These are phyloP conservation scores for Ophiocordyceps camponoti-saundersi DNA, from an alignment of 2,329 filamentous ascomycete genomes.

Conservation along the genomic window DNA sequence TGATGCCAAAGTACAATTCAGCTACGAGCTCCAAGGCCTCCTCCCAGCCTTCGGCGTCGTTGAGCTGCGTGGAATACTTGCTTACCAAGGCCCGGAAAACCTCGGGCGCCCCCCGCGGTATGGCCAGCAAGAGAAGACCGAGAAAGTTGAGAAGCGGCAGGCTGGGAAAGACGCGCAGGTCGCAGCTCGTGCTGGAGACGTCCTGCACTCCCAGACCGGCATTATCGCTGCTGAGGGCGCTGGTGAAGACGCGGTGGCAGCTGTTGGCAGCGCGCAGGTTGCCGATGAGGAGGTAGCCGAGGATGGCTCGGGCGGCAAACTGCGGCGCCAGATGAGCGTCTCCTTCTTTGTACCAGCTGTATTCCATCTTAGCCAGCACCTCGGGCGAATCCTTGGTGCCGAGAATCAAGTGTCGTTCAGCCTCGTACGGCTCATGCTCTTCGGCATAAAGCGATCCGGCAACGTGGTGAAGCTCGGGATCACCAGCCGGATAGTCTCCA, in stretches of 20 bases:
- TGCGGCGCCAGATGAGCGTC: slow-evolving; percentile 74
- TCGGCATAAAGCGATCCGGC: slow-evolving; percentile 78
- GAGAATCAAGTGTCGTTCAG: slow-evolving; percentile 74
- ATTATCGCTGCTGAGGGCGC: slow-evolving; percentile 20
- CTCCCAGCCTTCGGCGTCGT: slow-evolving; percentile 62
- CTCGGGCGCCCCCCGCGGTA: slow-evolving; percentile 64
- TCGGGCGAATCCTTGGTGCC: slow-evolving; percentile 81
- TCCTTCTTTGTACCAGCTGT: slow-evolving; percentile 83
- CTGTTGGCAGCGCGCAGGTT: slow-evolving; percentile 83
- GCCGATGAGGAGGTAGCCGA: slow-evolving; percentile 80
- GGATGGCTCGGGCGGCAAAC: slow-evolving; percentile 71
- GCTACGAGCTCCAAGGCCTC: slow-evolving; percentile 74
- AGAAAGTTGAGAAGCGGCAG: slow-evolving; percentile 94
- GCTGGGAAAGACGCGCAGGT: slow-evolving; percentile 71
- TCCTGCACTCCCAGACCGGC: slow-evolving; percentile 56
- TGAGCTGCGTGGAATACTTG: slow-evolving; percentile 66
- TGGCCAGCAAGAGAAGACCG: slow-evolving; percentile 62
- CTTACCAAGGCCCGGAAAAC: slow-evolving; percentile 66
- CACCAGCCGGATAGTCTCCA: slow-evolving; percentile 77
- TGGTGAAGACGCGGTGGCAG: slow-evolving; percentile 49
- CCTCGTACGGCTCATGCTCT: slow-evolving; percentile 83
- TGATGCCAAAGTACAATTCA: slow-evolving; percentile 93
- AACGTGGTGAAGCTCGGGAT: slow-evolving; percentile 89
- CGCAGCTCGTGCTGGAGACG: slow-evolving; percentile 56
- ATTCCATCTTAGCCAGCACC: slow-evolving; percentile 68